A percentile compares a stretch with the other conserved stretches of the same genome.
Evolutionary conservation across 208 protist species (phyloP).

Genomic region (Leishmania aethiopica): DNA sequence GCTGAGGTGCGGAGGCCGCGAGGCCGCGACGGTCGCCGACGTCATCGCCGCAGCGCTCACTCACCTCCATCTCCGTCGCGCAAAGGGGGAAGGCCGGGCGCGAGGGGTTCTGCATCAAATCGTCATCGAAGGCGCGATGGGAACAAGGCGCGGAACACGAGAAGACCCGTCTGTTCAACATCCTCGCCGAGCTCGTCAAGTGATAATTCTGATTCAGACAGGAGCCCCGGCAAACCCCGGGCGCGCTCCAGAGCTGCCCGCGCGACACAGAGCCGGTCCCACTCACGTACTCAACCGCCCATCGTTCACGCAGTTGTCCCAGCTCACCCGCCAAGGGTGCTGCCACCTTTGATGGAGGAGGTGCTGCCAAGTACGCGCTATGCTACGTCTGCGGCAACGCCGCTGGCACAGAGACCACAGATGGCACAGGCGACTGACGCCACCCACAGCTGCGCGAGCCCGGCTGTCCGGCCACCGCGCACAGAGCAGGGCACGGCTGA

Average conservation of each 20-base stretch:
- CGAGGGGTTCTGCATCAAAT: background rate
- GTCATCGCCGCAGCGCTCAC: background rate
- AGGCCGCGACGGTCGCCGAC: background rate
- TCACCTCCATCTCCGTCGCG: background rate
- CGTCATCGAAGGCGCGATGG: background rate
- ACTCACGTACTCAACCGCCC: background rate
- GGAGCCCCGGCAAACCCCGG: background rate
- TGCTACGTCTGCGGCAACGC: background rate
- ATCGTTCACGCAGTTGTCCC: slow-evolving; percentile 3
- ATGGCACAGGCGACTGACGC: background rate
- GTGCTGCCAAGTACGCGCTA: slow-evolving; percentile 24
- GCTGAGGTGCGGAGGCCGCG: background rate
- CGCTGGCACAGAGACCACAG: background rate
- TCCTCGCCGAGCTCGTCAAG: background rate
- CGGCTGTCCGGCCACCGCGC: background rate
- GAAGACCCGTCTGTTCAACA: background rate
- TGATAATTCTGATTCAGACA: background rate
- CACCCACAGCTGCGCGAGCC: slow-evolving; percentile 2
- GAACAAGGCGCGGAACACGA: background rate
- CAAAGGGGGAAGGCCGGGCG: background rate
- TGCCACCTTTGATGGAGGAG: slow-evolving; percentile 15
- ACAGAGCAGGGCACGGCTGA: background rate
- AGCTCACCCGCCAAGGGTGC: background rate
- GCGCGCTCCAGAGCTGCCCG: background rate
- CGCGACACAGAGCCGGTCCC: background rate